phyloP scores from a whole-genome alignment of 176 grass and related monocot genomes.

The Oryza glumipatula region DNA sequence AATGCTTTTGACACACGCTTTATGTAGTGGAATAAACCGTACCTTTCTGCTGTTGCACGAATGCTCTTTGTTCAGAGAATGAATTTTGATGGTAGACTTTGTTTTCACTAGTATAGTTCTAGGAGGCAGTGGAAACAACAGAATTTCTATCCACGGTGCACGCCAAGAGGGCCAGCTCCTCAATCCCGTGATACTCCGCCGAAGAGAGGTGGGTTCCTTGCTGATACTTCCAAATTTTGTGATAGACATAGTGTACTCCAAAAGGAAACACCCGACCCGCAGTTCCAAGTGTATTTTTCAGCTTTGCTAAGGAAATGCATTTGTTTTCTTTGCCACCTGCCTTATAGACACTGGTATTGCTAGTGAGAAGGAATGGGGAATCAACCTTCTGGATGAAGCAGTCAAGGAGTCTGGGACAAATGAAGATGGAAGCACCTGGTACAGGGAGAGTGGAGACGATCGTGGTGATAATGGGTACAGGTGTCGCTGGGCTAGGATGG shows the following conservation, averaged over 20 bases:
- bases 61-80: constrained; percentile 13
- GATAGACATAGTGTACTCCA: neutral
- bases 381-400: constrained; percentile 86
- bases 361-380: constrained; percentile 99
- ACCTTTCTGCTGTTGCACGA: constrained; percentile 8
- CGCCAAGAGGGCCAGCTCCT: constrained; percentile 66
- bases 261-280: constrained; percentile 23
- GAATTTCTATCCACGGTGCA: constrained; percentile 74
- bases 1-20: constrained; percentile 40
- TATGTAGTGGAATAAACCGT: neutral
- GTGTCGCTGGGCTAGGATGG: constrained; percentile 93
- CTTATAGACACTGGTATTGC: constrained; percentile 98
- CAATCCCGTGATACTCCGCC: constrained; percentile 94
- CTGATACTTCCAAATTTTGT: neutral
- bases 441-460: constrained; percentile 86
- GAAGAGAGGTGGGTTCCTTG: constrained; percentile 78
- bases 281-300: constrained; percentile 20
- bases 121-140: constrained; percentile 65
- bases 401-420: constrained; percentile 81
- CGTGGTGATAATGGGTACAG: constrained; percentile 78
- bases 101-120: constrained; percentile 60
- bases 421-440: constrained; percentile 97
- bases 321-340: constrained; percentile 68
- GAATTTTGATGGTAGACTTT: constrained; percentile 22
- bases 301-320: constrained; percentile 52